Percentiles rank a stretch among this genome's conserved stretches.
Evolutionary conservation across 2,329 filamentous ascomycete genomes (phyloP).

Genomic region (Fusarium nematophilum): DNA sequence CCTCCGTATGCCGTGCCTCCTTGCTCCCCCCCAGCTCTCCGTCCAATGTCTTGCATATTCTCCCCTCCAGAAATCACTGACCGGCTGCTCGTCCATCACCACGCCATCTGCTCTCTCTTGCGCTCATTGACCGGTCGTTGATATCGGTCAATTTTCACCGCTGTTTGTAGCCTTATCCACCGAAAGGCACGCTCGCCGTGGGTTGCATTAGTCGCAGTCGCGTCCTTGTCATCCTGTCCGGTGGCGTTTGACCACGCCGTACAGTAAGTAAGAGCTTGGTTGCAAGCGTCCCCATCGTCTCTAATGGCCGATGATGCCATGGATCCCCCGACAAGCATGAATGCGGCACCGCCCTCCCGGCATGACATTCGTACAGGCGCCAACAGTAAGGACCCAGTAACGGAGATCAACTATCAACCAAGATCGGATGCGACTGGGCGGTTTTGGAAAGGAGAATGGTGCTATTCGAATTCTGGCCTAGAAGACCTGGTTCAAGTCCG

Average conservation of each 20-base stretch:
- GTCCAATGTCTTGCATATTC: constrained; percentile 40
- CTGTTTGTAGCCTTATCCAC: constrained; percentile 34
- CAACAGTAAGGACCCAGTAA: constrained; percentile 17
- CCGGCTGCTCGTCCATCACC: constrained; percentile 30
- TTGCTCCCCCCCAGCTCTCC: constrained; percentile 28
- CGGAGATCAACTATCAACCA: constrained; percentile 2
- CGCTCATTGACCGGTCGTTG: constrained; percentile 23
- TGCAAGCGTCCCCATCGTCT: constrained; percentile 34
- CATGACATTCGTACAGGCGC: constrained; percentile 22
- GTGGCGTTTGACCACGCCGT: constrained; percentile 33
- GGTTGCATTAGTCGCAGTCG: constrained; percentile 40
- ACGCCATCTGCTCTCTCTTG: constrained; percentile 19
- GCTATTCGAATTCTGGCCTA: background rate
- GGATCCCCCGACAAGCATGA: constrained; percentile 15
- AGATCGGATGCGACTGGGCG: constrained; percentile 9
- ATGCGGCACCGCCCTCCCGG: constrained; percentile 22
- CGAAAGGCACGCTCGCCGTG: constrained; percentile 16
- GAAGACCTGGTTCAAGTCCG: no score
- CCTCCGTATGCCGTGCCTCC: constrained; percentile 27
- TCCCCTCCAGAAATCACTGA: constrained; percentile 39
- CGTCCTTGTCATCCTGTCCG: constrained; percentile 26
- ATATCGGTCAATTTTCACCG: constrained; percentile 37
- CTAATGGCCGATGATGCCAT: constrained; percentile 37
- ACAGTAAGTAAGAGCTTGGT: constrained; percentile 29
- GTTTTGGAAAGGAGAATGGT: background rate